Percentiles rank a stretch among this genome's conserved stretches.
These are phyloP conservation scores for Aspergillus biplanus DNA, from an alignment of 495 filamentous ascomycete species.

Conservation along the genomic window DNA sequence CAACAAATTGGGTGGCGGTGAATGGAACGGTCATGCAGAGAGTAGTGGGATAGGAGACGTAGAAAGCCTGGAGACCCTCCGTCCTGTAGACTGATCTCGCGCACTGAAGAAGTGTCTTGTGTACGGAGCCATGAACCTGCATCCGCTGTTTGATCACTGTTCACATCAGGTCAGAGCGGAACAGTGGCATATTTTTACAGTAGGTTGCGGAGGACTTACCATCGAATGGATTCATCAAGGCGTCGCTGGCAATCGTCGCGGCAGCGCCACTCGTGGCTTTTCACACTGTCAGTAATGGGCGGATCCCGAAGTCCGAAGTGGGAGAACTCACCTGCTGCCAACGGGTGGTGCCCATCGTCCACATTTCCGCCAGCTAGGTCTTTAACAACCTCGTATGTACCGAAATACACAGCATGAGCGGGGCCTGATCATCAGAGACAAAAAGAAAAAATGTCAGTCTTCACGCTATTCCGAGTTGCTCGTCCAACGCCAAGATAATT, in stretches of 20 bases:
- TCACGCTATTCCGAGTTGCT: constrained; percentile 6
- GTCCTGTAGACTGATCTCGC: constrained; percentile 81
- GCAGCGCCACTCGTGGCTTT: constrained; percentile 87
- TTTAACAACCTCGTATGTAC: constrained; percentile 96
- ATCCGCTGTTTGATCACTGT: constrained; percentile 98
- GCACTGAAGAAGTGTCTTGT: constrained; percentile 83
- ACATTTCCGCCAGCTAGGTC: constrained; percentile 92
- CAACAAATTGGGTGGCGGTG: constrained; percentile 93
- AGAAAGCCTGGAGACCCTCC: constrained; percentile 92
- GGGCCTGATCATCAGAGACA: constrained; percentile 64
- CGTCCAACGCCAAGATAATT: constrained; percentile 6
- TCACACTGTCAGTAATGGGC: constrained; percentile 25
- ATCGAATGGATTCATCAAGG: constrained; percentile 99
- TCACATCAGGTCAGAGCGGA: constrained; percentile 20
- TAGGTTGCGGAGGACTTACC: constrained; percentile 57
- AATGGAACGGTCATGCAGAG: constrained; percentile 98
- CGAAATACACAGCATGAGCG: constrained; percentile 97
- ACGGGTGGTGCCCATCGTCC: constrained; percentile 84
- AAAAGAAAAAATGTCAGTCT: constrained; percentile 32
- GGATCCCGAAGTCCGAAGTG: constrained; percentile 6
- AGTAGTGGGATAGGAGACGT: constrained; percentile 97
- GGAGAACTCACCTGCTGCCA: constrained; percentile 75
- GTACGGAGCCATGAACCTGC: constrained; percentile 95
- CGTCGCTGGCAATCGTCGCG: constrained; percentile 95
- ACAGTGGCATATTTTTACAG: not conserved